Evolutionary conservation across 805 yeast species (phyloP).

Genomic region (Nematodospora valgi): DNA sequence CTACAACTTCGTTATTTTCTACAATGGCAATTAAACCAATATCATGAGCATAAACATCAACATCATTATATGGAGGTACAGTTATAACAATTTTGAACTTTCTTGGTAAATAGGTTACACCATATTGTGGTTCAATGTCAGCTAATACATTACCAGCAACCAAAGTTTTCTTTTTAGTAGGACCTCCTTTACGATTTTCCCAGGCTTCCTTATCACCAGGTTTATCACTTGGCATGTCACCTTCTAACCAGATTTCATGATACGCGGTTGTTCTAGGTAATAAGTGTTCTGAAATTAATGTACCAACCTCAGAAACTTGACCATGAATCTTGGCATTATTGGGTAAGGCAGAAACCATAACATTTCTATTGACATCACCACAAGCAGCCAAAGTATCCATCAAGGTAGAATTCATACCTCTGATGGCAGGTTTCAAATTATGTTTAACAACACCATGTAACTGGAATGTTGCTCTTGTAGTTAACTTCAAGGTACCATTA

Average conservation of each 20-base stretch:
- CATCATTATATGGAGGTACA: slow-evolving; percentile 95
- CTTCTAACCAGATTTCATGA: slow-evolving; percentile 95
- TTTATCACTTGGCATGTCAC: slow-evolving; percentile 70
- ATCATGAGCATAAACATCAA: slow-evolving; percentile 94
- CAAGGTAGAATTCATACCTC: slow-evolving; percentile 86
- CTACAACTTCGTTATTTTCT: slow-evolving; percentile 61
- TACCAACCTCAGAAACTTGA: slow-evolving; percentile 64
- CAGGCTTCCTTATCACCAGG: slow-evolving; percentile 61
- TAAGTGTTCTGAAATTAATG: slow-evolving; percentile 71
- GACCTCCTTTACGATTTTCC: slow-evolving; percentile 69
- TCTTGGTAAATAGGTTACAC: slow-evolving; percentile 86
- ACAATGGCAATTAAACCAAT: slow-evolving; percentile 89
- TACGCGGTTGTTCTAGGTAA: slow-evolving; percentile 92
- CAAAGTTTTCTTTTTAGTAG: slow-evolving; percentile 73
- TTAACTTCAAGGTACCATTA: slow-evolving; percentile 88
- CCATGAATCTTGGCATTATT: slow-evolving; percentile 75
- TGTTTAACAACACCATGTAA: slow-evolving; percentile 92
- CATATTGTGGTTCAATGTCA: slow-evolving; percentile 83
- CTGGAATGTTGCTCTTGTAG: slow-evolving; percentile 97
- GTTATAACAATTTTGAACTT: slow-evolving; percentile 93
- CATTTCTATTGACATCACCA: slow-evolving; percentile 97
- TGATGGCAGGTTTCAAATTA: slow-evolving; percentile 82
- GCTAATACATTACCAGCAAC: slow-evolving; percentile 85
- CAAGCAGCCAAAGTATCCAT: slow-evolving; percentile 97
- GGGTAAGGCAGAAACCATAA: slow-evolving; percentile 89